Percentiles rank a stretch among this genome's conserved stretches.
Conservation (phyloP, 2,329 filamentous ascomycete species). For the Talaromyces funiculosus region DNA sequence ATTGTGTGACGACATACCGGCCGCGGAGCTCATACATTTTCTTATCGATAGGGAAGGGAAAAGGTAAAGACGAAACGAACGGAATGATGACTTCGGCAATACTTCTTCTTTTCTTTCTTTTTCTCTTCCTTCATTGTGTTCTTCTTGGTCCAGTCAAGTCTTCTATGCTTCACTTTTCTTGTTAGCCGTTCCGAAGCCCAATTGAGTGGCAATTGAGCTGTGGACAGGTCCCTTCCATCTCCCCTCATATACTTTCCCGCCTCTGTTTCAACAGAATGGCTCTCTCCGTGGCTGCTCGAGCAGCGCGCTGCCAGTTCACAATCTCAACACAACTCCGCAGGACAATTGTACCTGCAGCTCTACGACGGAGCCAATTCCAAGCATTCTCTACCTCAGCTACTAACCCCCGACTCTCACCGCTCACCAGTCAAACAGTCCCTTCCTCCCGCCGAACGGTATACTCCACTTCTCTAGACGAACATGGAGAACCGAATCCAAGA, state of each 20-base stretch:
- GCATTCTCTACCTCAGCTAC: slow-evolving; percentile 21
- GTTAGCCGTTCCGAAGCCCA: neutral
- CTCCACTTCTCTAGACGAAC: slow-evolving; percentile 85
- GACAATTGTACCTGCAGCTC: slow-evolving; percentile 1
- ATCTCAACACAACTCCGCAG: neutral
- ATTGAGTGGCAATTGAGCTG: slow-evolving; percentile 8
- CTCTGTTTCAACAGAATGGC: slow-evolving; percentile 7
- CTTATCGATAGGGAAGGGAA: slow-evolving; percentile 9
- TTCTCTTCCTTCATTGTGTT: neutral
- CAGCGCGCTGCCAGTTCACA: slow-evolving; percentile 9
- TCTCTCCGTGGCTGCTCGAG: slow-evolving; percentile 11
- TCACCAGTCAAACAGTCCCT: slow-evolving; percentile 20
- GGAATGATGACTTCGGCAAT: neutral
- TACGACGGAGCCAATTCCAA: slow-evolving; percentile 15
- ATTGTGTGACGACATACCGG: neutral
- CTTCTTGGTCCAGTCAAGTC: neutral
- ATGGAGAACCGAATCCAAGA: slow-evolving; percentile 48
- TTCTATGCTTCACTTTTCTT: neutral
- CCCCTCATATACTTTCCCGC: neutral
- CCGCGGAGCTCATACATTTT: slow-evolving; percentile 7
- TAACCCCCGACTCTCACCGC: slow-evolving; percentile 22
- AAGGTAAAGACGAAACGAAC: neutral
- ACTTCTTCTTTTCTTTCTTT: neutral
- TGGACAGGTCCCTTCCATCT: neutral
- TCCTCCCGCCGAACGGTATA: slow-evolving; percentile 55